Conservation (phyloP, 345 rosid species). For the Brassica cretica region DNA sequence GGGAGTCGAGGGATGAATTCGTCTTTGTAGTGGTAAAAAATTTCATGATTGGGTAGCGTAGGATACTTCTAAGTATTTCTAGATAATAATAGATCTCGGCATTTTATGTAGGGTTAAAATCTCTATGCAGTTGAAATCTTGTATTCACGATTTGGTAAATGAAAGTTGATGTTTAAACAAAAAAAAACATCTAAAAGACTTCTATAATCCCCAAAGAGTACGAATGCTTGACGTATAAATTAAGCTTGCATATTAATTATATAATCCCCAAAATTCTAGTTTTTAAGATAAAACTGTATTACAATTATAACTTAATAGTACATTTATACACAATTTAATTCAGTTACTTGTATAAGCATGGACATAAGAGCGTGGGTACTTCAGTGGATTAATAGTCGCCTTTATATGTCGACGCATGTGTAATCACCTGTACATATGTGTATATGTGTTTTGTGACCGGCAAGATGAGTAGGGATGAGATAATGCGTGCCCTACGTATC, state of each 20-base stretch:
- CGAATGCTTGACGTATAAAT: neutral
- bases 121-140: no score
- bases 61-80: no score
- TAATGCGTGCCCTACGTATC: constrained; percentile 41
- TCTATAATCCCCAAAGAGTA: no score
- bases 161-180: no score
- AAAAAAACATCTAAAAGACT: no score
- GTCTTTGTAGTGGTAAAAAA: no score
- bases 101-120: no score
- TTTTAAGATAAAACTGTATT: neutral
- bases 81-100: no score
- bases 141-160: no score
- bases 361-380: constrained; percentile 7
- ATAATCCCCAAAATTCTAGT: neutral
- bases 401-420: constrained; percentile 13
- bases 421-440: constrained; percentile 22
- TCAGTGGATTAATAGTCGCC: constrained; percentile 1
- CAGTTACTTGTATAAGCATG: neutral
- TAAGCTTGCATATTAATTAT: neutral
- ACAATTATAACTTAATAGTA: neutral
- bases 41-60: no score
- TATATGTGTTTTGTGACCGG: constrained; percentile 32
- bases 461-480: constrained; percentile 39
- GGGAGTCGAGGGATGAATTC: no score
- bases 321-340: neutral